These are phyloP conservation scores for Sporisorium exsertum DNA, from an alignment of 1,284 basidiomycete species.

Conservation along the genomic window DNA sequence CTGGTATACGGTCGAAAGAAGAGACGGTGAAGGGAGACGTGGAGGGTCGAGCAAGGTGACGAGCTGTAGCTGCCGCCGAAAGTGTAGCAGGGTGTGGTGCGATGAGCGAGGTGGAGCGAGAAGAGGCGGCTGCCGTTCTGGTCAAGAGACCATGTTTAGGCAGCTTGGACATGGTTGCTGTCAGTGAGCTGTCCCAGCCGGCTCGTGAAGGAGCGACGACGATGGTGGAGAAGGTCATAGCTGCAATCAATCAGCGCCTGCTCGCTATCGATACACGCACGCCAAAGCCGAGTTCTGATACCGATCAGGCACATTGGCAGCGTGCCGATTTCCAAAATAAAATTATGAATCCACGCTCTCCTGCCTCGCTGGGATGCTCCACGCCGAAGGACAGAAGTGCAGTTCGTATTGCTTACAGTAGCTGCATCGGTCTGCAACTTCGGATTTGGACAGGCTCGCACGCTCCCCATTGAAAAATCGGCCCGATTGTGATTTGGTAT, in stretches of 20 bases:
- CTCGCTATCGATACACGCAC: conserved; percentile 10
- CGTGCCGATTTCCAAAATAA: conserved; percentile 6
- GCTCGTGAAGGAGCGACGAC: conserved; percentile 19
- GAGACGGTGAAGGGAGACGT: conserved; percentile 14
- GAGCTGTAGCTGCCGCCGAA: conserved; percentile 27
- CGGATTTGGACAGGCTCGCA: background rate
- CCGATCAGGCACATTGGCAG: background rate
- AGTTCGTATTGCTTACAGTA: too few relatives aligned
- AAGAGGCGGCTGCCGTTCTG: conserved; percentile 44
- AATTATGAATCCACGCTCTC: background rate
- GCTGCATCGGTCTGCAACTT: background rate
- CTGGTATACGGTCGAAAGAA: conserved; percentile 16
- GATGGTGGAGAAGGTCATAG: conserved; percentile 15
- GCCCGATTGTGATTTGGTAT: background rate
- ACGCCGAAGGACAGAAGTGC: conserved; percentile 6
- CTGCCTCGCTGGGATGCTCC: conserved; percentile 6
- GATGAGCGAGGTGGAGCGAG: conserved; percentile 34
- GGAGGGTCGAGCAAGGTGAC: conserved; percentile 14
- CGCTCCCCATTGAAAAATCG: background rate
- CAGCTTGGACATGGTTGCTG: conserved; percentile 50
- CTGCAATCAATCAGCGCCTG: background rate
- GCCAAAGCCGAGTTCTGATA: background rate
- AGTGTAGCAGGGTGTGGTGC: conserved; percentile 13
- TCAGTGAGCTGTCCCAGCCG: conserved; percentile 4
- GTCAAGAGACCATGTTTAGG: conserved; percentile 53